These are phyloP conservation scores for Erigeron canadensis DNA, from an alignment of 129 eudicot species.

Conservation along the genomic window DNA sequence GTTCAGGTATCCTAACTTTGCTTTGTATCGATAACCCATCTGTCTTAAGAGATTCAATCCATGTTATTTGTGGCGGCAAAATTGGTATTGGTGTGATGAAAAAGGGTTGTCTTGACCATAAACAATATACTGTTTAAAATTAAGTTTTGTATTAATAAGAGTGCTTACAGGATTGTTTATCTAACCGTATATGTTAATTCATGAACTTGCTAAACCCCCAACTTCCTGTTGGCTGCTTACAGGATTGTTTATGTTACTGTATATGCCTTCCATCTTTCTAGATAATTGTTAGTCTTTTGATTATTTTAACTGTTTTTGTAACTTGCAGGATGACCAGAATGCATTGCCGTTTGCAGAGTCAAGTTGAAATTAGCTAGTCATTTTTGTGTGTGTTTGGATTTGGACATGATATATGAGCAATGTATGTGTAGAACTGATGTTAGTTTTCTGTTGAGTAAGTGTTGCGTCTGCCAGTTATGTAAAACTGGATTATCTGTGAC, in stretches of 20 bases:
- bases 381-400: conserved; percentile 36
- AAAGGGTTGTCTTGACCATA: too few relatives aligned
- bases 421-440: conserved; percentile 33
- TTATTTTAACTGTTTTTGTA: background rate
- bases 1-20: background rate
- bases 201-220: conserved; percentile 9
- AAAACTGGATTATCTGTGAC: conserved; percentile 31
- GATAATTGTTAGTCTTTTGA: conserved; percentile 1
- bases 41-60: background rate
- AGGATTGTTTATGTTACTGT: background rate
- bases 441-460: conserved; percentile 36
- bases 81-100: too few relatives aligned
- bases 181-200: background rate
- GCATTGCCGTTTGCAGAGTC: conserved; percentile 29
- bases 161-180: background rate
- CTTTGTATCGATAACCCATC: background rate
- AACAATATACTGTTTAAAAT: too few relatives aligned
- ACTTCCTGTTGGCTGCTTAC: background rate
- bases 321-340: conserved; percentile 36
- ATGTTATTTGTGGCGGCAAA: background rate
- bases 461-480: conserved; percentile 19
- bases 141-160: too few relatives aligned
- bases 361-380: conserved; percentile 30
- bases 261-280: background rate
- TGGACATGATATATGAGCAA: conserved; percentile 37